These are phyloP conservation scores for Sporothrix globosa DNA, from an alignment of 2,329 filamentous ascomycete species.

Conservation along the genomic window DNA sequence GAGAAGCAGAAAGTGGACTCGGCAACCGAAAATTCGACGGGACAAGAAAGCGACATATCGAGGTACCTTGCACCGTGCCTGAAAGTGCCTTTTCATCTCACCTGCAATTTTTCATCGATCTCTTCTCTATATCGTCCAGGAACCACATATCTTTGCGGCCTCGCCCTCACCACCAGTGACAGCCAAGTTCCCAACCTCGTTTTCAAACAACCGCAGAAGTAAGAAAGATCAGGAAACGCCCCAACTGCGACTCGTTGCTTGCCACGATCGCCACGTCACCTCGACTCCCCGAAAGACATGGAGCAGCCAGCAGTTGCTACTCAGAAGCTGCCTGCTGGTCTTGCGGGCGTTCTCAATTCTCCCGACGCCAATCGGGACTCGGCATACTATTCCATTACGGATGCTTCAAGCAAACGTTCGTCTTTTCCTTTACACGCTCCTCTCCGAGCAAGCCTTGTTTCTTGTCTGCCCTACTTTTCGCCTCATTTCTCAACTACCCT, in stretches of 20 bases:
- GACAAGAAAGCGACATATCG: not conserved
- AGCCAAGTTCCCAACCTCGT: not conserved
- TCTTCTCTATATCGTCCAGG: not conserved
- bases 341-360: slow-evolving; percentile 57
- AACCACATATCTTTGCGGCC: not conserved
- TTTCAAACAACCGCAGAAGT: not conserved
- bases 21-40: not conserved
- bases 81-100: not conserved
- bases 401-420: slow-evolving; percentile 57
- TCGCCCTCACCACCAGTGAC: not conserved
- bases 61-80: slow-evolving; percentile 10
- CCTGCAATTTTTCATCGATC: not conserved
- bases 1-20: slow-evolving; percentile 25
- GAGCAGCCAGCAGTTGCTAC: slow-evolving; percentile 46
- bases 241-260: not conserved
- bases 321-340: slow-evolving; percentile 53
- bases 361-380: slow-evolving; percentile 57
- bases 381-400: slow-evolving; percentile 55
- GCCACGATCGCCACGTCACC: not conserved
- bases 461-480: not conserved
- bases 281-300: slow-evolving; percentile 40
- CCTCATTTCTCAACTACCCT: not conserved
- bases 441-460: slow-evolving; percentile 32
- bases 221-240: not conserved
- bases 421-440: slow-evolving; percentile 35